Evolutionary conservation across 257 asterid genomes (phyloP).

Genomic region (Buddleja alternifolia): DNA sequence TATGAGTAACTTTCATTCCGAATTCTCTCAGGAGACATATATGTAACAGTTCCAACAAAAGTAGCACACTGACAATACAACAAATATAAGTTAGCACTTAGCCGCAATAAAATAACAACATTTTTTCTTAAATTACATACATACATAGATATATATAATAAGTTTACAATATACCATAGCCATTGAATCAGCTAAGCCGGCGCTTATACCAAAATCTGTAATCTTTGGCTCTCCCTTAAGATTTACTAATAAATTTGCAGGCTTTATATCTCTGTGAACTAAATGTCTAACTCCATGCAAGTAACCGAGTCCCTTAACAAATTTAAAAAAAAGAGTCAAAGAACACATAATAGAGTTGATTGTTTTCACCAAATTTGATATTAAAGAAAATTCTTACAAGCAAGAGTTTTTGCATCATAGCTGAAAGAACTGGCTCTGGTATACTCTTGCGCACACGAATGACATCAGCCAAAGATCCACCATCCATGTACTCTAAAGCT

Average conservation of each 20-base stretch:
- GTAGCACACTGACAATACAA: constrained; percentile 82
- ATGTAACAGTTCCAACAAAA: constrained; percentile 97
- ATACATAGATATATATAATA: no score
- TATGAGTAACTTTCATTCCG: constrained; percentile 91
- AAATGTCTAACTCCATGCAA: constrained; percentile 94
- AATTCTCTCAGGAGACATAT: constrained; percentile 98
- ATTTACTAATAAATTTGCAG: constrained; percentile 93
- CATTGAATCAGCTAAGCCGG: constrained; percentile 95
- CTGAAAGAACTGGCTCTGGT: constrained; percentile 84
- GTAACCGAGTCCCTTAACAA: constrained; percentile 79
- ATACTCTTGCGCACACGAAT: constrained; percentile 60
- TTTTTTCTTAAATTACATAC: no score
- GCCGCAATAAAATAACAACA: constrained; percentile 19
- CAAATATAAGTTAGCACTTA: constrained; percentile 29
- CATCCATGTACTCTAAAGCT: constrained; percentile 98
- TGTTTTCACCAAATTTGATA: not conserved
- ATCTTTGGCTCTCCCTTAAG: constrained; percentile 97
- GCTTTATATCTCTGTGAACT: constrained; percentile 98
- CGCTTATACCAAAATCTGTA: constrained; percentile 99
- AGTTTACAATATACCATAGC: constrained; percentile 91
- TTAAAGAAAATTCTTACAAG: constrained; percentile 50
- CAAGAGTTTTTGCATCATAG: constrained; percentile 85
- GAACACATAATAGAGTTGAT: no score
- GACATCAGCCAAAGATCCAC: constrained; percentile 95
- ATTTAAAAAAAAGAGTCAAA: no score